These are phyloP conservation scores for Thraustochytrium sp. DNA, from an alignment of 352 stramenopile species.

Conservation along the genomic window DNA sequence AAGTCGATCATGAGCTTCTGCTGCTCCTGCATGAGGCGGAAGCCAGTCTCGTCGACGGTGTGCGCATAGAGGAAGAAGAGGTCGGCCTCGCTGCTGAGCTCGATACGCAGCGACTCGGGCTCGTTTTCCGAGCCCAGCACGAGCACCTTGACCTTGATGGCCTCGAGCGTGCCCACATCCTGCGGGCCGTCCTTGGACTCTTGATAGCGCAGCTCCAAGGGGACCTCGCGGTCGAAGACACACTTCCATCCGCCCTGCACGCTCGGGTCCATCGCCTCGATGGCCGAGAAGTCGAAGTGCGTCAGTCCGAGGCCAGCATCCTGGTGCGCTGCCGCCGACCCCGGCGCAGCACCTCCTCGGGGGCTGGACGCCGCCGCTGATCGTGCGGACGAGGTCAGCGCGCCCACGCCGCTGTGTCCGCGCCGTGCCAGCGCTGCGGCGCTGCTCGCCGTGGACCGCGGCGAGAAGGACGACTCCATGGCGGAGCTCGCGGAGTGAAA, in stretches of 20 bases:
- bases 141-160: slow-evolving; percentile 88
- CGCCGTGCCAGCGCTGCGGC: neutral
- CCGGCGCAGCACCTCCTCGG: no score
- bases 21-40: slow-evolving; percentile 82
- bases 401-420: no score
- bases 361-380: no score
- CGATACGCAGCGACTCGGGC: slow-evolving; percentile 73
- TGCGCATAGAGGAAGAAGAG: slow-evolving; percentile 88
- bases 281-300: slow-evolving; percentile 35
- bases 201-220: slow-evolving; percentile 79
- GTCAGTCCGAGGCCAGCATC: neutral
- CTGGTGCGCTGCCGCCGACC: neutral
- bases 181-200: slow-evolving; percentile 72
- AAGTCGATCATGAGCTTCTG: slow-evolving; percentile 93
- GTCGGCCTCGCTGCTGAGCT: slow-evolving; percentile 82
- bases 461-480: neutral
- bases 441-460: neutral
- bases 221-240: slow-evolving; percentile 81
- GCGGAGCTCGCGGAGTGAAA: neutral
- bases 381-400: neutral
- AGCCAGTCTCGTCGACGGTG: slow-evolving; percentile 72
- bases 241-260: slow-evolving; percentile 70
- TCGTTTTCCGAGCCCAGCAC: slow-evolving; percentile 65
- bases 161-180: slow-evolving; percentile 81
- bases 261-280: slow-evolving; percentile 56